These are phyloP conservation scores for Melampsora americana DNA, from an alignment of 1,284 basidiomycete genomes.

Conservation along the genomic window DNA sequence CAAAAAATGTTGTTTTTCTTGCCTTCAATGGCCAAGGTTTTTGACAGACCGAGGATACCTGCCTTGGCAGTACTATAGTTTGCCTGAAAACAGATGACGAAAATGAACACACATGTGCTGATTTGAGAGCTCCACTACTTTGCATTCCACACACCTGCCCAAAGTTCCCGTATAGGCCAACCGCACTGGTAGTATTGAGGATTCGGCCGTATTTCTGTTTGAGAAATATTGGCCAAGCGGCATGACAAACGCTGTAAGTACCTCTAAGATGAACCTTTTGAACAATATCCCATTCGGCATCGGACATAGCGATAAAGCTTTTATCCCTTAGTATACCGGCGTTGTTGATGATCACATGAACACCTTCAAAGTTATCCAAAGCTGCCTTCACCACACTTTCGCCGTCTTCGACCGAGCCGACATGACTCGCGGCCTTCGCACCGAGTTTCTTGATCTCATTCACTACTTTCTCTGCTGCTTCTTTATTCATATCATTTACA, in stretches of 20 bases:
- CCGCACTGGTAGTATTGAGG: slow-evolving; percentile 85
- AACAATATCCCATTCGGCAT: slow-evolving; percentile 92
- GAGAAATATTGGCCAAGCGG: slow-evolving; percentile 58
- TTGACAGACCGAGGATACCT: slow-evolving; percentile 83
- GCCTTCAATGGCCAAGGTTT: slow-evolving; percentile 87
- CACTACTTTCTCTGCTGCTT: slow-evolving; percentile 77
- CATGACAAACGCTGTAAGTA: slow-evolving; percentile 68
- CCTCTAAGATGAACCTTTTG: slow-evolving; percentile 75
- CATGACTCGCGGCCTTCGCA: slow-evolving; percentile 77
- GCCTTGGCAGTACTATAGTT: slow-evolving; percentile 72
- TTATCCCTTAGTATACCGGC: slow-evolving; percentile 86
- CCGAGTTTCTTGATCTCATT: slow-evolving; percentile 84
- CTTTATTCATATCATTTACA: slow-evolving; percentile 89
- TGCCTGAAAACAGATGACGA: slow-evolving; percentile 4
- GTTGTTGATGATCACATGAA: slow-evolving; percentile 78
- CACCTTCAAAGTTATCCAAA: slow-evolving; percentile 70
- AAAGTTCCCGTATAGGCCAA: slow-evolving; percentile 89
- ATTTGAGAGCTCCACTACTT: not conserved
- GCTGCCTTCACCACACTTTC: slow-evolving; percentile 84
- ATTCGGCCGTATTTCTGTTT: slow-evolving; percentile 95
- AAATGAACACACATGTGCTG: not conserved
- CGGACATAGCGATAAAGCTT: slow-evolving; percentile 82
- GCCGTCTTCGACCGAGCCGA: slow-evolving; percentile 85
- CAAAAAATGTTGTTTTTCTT: slow-evolving; percentile 82
- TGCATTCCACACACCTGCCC: slow-evolving; percentile 66